Evolutionary conservation across 345 rosid species (phyloP), one percentile per base, ranked within the genome.

Genomic region (Pelargonium nanum): DNA sequence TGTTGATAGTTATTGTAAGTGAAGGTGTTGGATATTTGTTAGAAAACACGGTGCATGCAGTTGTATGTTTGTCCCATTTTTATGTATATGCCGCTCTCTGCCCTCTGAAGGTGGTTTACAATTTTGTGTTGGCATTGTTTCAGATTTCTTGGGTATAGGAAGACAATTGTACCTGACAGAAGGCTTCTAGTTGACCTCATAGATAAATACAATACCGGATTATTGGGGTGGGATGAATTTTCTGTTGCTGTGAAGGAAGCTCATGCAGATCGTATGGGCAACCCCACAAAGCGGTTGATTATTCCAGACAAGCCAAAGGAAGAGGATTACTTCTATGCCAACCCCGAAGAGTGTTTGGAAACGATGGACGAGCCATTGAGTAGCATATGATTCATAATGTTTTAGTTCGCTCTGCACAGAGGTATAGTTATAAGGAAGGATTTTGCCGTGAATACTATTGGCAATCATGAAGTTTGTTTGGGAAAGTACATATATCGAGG

Each of bases 291-390:
- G 48, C 73, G 99, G 65, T 56, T 74, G 70, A 85, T 85, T 58
- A 82, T 90, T 26, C 90, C 87, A 13, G 90, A 84, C 62, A 78
- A 70, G 68, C 99, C 97, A 1, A 93, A 89, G 61, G 97, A 87
- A 69, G 99, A 93, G 74, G 97, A 93, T 51, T 89, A 87, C 71
- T 93, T 89, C 76, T 93, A 83, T 65, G 83, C 99, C 26, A 93
- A 93, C 71, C 97, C 99, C 4, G 85, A 89, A 60, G 99, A 93
- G 68, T 93, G 99, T 65, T 79, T 93, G 73, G 78, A 80, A 64
- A 65, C 72, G 16, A 58, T 80, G 58, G 75, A 76, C 45, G 81
- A 72, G 62, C 56, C 62, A 4, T 28, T 71, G 55, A 80, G 79
- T 61, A 79, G 78, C 59, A 65, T 58, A 1, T 80, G 73, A 77